Conservation (phyloP, 768 basidiomycete species). For the Auricularia sp. region DNA sequence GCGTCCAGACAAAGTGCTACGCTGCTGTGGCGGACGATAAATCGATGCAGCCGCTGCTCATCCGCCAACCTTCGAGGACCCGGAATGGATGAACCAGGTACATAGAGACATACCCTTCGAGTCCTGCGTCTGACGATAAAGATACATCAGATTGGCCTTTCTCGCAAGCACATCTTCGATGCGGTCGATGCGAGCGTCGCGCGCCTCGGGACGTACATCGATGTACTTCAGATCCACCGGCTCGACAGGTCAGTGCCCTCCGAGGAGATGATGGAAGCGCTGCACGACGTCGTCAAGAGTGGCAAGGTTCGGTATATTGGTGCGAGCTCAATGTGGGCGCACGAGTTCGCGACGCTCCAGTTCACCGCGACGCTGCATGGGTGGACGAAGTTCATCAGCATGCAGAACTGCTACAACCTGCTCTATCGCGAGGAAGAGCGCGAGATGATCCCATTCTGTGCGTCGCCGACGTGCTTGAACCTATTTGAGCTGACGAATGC, state of each 20-base stretch:
- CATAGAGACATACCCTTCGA: conserved; percentile 10
- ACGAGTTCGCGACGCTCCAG: conserved; percentile 34
- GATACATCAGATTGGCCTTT: neutral
- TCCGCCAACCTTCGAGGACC: conserved; percentile 6
- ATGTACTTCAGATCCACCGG: conserved; percentile 37
- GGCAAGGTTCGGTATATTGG: conserved; percentile 45
- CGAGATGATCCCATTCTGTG: conserved; percentile 10
- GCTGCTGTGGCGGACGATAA: conserved; percentile 8
- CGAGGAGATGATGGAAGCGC: conserved; percentile 40
- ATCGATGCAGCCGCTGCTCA: conserved; percentile 1
- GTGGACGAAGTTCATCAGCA: conserved; percentile 31
- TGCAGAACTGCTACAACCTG: conserved; percentile 13
- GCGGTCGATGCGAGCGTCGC: conserved; percentile 30
- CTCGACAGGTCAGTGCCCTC: conserved; percentile 27
- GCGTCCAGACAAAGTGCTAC: conserved; percentile 16
- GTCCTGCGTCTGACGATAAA: neutral
- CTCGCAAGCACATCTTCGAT: conserved; percentile 37
- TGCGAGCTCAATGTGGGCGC: conserved; percentile 35
- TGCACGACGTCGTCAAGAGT: conserved; percentile 37
- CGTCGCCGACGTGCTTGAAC: neutral
- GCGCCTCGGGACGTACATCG: conserved; percentile 31
- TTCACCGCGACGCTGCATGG: conserved; percentile 32
- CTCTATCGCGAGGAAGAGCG: conserved; percentile 13
- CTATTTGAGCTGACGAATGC: neutral
- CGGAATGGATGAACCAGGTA: conserved; percentile 9